Evolutionary conservation across 2,329 filamentous ascomycete genomes (phyloP).

Genomic region (Cladosporium velox): DNA sequence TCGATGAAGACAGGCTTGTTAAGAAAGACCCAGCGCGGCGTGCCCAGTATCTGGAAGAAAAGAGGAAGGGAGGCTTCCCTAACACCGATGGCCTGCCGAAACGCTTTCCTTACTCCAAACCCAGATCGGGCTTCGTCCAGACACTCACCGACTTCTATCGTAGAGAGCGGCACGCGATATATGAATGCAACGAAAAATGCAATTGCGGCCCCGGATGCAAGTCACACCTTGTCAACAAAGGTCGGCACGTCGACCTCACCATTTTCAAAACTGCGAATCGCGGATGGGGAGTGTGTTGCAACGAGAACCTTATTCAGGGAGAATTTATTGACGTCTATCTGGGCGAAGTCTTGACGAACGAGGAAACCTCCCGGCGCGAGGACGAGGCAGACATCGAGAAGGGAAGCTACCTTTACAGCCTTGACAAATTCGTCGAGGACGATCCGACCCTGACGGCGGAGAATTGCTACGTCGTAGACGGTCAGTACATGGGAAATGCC

Average conservation of each 20-base stretch:
- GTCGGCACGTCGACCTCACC: slow-evolving; percentile 68
- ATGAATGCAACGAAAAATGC: slow-evolving; percentile 77
- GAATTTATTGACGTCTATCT: slow-evolving; percentile 81
- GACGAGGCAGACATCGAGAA: slow-evolving; percentile 60
- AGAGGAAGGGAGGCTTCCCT: slow-evolving; percentile 25
- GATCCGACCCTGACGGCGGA: slow-evolving; percentile 47
- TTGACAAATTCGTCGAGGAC: slow-evolving; percentile 69
- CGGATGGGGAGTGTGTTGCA: slow-evolving; percentile 75
- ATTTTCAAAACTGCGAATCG: slow-evolving; percentile 75
- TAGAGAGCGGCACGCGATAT: slow-evolving; percentile 58
- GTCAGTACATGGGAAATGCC: slow-evolving; percentile 75
- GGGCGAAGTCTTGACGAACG: slow-evolving; percentile 57
- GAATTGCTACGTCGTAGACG: slow-evolving; percentile 55
- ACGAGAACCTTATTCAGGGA: slow-evolving; percentile 65
- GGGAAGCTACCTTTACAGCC: slow-evolving; percentile 74
- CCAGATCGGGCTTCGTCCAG: slow-evolving; percentile 28
- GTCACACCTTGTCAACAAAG: slow-evolving; percentile 75
- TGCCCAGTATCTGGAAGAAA: slow-evolving; percentile 24
- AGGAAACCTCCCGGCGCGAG: slow-evolving; percentile 66
- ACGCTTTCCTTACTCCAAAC: slow-evolving; percentile 63
- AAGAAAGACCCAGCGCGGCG: slow-evolving; percentile 28
- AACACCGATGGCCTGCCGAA: slow-evolving; percentile 44
- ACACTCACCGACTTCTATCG: slow-evolving; percentile 44
- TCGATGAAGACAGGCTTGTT: slow-evolving; percentile 44
- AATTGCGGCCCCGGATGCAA: slow-evolving; percentile 65